Evolutionary conservation across 192 early-diverging fungal species (phyloP), one percentile per base, ranked within the genome.

Genomic region (Chytriomyces sp.): DNA sequence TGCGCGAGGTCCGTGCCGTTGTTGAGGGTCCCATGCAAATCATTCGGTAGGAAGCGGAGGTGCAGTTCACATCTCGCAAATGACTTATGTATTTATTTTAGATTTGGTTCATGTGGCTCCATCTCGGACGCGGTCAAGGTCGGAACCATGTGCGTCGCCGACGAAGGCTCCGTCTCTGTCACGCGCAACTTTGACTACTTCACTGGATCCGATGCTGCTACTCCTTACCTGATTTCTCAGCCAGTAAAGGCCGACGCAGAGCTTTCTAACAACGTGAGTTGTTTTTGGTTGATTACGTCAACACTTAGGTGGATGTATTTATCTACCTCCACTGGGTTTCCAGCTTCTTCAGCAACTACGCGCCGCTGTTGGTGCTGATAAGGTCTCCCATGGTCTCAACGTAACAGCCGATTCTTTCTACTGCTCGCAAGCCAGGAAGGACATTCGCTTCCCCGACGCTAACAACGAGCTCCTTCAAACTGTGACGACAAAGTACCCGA

Each of bases 391-490:
- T 0, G 93, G 95, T 0, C 39, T 90, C 39, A 91, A 93, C 60
- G 91, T 89, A 2, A 90, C 88, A 22, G 91, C 90, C 1, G 92
- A 93, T 67, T 90, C 90, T 5, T 97, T 97, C 79, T 97, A 97
- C 71, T 88, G 86, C 0, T 89, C 91, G 2, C 93, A 94, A 79
- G 95, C 92, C 0, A 84, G 95, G 4, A 65, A 72, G 2, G 91
- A 92, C 53, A 68, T 76, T 7, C 81, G 81, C 30, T 95, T 96
- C 78, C 80, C 84, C 72, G 95, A 98, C 68, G 83, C 81, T 30
- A 98, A 98, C 80, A 71, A 86, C 4, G 49, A 76, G 0, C 75
- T 98, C 19, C 66, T 98, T 12, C 61, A 64, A 0, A 55, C 78
- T 26, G 65, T 93, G 32, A 36, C 74, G 30, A 59, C 64, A 6